Conservation (phyloP, 768 basidiomycete species). For the Cyathus striatus region DNA sequence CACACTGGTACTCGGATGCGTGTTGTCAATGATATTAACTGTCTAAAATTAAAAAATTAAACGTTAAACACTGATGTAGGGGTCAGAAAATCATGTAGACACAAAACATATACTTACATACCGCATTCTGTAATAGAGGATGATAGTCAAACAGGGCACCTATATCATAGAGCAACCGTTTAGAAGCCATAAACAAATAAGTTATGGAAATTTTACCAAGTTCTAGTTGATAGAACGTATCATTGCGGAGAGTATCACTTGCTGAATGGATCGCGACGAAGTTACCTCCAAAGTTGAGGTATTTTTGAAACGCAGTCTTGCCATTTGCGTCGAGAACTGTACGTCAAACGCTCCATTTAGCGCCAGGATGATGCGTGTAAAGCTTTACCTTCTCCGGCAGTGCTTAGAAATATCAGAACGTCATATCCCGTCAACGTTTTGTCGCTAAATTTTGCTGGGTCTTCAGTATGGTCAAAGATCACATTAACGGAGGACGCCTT, state of each 20-base stretch:
- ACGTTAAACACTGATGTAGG: no score
- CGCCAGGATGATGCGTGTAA: background rate
- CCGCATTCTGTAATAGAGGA: constrained; percentile 58
- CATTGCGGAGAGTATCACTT: constrained; percentile 53
- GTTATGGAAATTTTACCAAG: constrained; percentile 33
- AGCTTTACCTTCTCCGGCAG: constrained; percentile 58
- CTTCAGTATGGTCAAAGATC: constrained; percentile 63
- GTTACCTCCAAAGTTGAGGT: constrained; percentile 64
- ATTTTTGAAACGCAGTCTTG: constrained; percentile 57
- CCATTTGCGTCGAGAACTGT: constrained; percentile 57
- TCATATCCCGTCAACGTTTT: constrained; percentile 52
- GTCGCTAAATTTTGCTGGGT: constrained; percentile 50
- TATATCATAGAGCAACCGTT: constrained; percentile 10
- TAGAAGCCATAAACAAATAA: background rate
- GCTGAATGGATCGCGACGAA: constrained; percentile 69
- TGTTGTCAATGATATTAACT: constrained; percentile 48
- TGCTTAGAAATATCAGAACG: constrained; percentile 63
- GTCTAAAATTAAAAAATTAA: no score
- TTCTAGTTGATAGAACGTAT: constrained; percentile 51
- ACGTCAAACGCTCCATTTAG: background rate
- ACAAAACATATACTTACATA: constrained; percentile 23
- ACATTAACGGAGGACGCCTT: constrained; percentile 42
- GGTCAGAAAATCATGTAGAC: no score
- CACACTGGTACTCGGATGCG: constrained; percentile 58
- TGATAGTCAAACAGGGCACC: constrained; percentile 73